Conservation (phyloP, 306 rosid species). For the Cucurbita ficifolia region DNA sequence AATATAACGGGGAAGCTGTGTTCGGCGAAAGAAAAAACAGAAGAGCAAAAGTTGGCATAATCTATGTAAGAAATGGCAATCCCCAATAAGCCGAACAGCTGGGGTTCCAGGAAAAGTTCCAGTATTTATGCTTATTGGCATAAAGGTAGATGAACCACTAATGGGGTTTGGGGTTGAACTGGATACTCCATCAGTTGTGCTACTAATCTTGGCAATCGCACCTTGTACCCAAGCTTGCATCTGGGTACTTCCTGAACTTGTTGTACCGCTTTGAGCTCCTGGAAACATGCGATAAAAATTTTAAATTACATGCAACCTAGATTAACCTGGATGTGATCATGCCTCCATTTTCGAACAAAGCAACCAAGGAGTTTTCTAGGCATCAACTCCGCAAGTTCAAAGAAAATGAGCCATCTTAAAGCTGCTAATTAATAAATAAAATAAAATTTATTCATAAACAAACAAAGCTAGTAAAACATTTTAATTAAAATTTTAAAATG, state of each 20-base stretch:
- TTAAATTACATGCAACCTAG: neutral
- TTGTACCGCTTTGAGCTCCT: conserved; percentile 71
- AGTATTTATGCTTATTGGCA: conserved; percentile 95
- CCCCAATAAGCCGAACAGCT: conserved; percentile 96
- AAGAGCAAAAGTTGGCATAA: conserved; percentile 91
- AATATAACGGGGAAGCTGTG: conserved; percentile 60
- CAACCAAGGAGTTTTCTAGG: neutral
- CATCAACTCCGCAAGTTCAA: neutral
- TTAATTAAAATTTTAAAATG: neutral
- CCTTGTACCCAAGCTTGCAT: conserved; percentile 99
- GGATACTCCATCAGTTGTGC: conserved; percentile 66
- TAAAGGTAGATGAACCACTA: conserved; percentile 83
- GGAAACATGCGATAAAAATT: conserved; percentile 11
- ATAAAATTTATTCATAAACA: neutral
- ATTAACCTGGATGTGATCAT: neutral
- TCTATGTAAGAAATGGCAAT: conserved; percentile 93
- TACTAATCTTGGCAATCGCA: conserved; percentile 90
- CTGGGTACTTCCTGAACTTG: conserved; percentile 72
- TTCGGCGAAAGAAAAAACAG: conserved; percentile 91
- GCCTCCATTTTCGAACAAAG: neutral
- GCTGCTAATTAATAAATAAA: neutral
- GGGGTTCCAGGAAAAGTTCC: conserved; percentile 99
- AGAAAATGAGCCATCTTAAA: neutral
- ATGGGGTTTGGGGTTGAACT: conserved; percentile 73
- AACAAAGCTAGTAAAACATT: neutral